Base-by-base conservation (phyloP, 192 early-diverging fungal genomes). In the Coemansia sp. region DNA sequence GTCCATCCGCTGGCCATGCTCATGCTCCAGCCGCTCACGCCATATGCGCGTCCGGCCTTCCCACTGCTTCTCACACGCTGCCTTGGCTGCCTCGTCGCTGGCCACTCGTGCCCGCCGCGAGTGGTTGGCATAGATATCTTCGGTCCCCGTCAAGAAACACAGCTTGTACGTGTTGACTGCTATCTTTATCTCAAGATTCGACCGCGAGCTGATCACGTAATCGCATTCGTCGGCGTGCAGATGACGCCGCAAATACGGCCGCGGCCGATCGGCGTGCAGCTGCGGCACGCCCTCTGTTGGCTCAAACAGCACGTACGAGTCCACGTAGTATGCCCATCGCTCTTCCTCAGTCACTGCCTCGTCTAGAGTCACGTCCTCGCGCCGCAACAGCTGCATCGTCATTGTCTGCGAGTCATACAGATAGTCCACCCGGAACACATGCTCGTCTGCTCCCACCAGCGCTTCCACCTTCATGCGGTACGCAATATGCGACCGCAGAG, bases 121-220 rank as follows among this genome's bases (percentile, higher is more conserved):
- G 61, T 76, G 78, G 68, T 76, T 73, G 76, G 83, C 76, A 69
- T 80, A 83, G 92, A 97, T 76, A 61, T 99, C 97, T 71, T 99
- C 97, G 4, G 95, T 95, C 21, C 90, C 84, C 47, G 89, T 92
- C 24, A 99, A 89, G 72, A 94, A 99, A 70, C 94, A 98, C 58
- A 99, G 91, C 82, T 94, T 93, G 85, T 99, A 99, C 7, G 96
- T 96, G 72, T 98, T 95, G 48, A 93, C 86, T 44, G 92, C 92
- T 47, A 99, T 96, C 84, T 99, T 99, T 71, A 96, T 88, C 73
- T 99, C 93, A 50, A 99, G 79, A 9, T 90, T 92, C 71, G 85
- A 84, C 40, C 84, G 84, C 42, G 87, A 87, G 68, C 86, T 83
- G 17, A 95, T 73, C 23, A 71, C 66, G 84, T 85, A 63, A 64